phyloP scores from a whole-genome alignment of 495 filamentous ascomycete species.

The Talaromyces trachyspermus region DNA sequence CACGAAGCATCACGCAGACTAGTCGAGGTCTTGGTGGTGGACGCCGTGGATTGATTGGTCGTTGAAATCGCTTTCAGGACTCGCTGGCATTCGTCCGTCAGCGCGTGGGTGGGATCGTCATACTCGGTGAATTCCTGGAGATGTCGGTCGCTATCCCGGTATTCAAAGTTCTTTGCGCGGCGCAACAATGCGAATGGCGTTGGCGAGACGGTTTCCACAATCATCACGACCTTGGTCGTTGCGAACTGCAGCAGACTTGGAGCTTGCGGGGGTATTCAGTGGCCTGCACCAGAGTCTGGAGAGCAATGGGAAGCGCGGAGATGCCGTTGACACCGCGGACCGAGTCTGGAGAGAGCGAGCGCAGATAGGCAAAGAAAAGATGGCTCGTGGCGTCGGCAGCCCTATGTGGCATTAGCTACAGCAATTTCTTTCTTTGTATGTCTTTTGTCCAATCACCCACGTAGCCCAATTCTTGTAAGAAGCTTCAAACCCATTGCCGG shows the following conservation, averaged over 20 bases:
- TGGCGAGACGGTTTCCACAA: slow-evolving; percentile 90
- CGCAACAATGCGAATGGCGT: slow-evolving; percentile 89
- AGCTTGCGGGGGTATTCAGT: slow-evolving; percentile 91
- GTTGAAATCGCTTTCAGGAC: slow-evolving; percentile 85
- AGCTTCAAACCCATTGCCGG: slow-evolving; percentile 87
- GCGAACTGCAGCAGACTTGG: slow-evolving; percentile 69
- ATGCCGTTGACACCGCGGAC: slow-evolving; percentile 64
- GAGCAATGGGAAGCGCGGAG: slow-evolving; percentile 75
- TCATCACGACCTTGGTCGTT: slow-evolving; percentile 89
- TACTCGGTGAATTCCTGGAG: slow-evolving; percentile 77
- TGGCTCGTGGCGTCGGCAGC: slow-evolving; percentile 94
- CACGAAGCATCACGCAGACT: slow-evolving; percentile 79
- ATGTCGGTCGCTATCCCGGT: slow-evolving; percentile 77
- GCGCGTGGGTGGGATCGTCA: slow-evolving; percentile 78
- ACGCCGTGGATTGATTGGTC: slow-evolving; percentile 71
- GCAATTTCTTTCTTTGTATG: slow-evolving; percentile 2
- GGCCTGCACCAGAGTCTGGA: slow-evolving; percentile 82
- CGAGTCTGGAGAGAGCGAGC: slow-evolving; percentile 77
- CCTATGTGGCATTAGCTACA: slow-evolving; percentile 37
- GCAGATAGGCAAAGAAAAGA: slow-evolving; percentile 94
- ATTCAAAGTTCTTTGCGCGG: slow-evolving; percentile 90
- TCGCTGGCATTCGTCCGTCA: slow-evolving; percentile 89
- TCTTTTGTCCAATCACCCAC: slow-evolving; percentile 25
- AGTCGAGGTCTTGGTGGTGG: slow-evolving; percentile 59
- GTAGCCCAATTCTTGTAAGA: slow-evolving; percentile 81